Conservation (phyloP, 2,329 filamentous ascomycete species). For the Aspergillus neotritici region DNA sequence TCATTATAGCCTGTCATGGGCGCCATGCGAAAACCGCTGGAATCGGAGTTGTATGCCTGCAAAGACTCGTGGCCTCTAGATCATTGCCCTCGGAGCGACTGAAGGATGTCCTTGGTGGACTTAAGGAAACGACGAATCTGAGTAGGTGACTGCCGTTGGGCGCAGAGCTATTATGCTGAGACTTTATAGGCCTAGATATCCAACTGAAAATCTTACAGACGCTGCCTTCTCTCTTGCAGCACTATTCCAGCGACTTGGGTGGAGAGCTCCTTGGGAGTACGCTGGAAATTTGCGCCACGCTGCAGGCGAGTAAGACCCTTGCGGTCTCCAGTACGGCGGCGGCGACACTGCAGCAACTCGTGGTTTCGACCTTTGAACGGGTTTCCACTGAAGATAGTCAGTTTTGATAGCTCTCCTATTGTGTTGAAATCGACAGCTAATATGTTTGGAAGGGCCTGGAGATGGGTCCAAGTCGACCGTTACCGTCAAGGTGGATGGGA, state of each 20-base stretch:
- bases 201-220: constrained; percentile 95
- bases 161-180: constrained; percentile 17
- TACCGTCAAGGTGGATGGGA: constrained; percentile 62
- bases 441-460: constrained; percentile 14
- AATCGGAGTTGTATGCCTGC: constrained; percentile 81
- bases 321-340: constrained; percentile 94
- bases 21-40: constrained; percentile 85
- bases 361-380: constrained; percentile 90
- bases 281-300: constrained; percentile 82
- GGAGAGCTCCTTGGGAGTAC: constrained; percentile 75
- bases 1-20: constrained; percentile 85
- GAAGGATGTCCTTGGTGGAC: constrained; percentile 78
- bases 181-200: constrained; percentile 62
- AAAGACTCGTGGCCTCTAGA: constrained; percentile 76
- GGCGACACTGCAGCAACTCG: constrained; percentile 90
- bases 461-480: constrained; percentile 54
- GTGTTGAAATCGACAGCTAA: constrained; percentile 4
- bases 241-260: constrained; percentile 75
- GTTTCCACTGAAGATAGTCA: constrained; percentile 74
- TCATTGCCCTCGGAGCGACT: constrained; percentile 74
- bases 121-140: constrained; percentile 72
- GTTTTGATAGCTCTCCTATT: constrained; percentile 24
- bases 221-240: constrained; percentile 80
- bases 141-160: constrained; percentile 44
- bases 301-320: constrained; percentile 86